A percentile compares a stretch with the other conserved stretches of the same genome.
phyloP scores from a whole-genome alignment of 306 rosid species.

The Acacia confusa region DNA sequence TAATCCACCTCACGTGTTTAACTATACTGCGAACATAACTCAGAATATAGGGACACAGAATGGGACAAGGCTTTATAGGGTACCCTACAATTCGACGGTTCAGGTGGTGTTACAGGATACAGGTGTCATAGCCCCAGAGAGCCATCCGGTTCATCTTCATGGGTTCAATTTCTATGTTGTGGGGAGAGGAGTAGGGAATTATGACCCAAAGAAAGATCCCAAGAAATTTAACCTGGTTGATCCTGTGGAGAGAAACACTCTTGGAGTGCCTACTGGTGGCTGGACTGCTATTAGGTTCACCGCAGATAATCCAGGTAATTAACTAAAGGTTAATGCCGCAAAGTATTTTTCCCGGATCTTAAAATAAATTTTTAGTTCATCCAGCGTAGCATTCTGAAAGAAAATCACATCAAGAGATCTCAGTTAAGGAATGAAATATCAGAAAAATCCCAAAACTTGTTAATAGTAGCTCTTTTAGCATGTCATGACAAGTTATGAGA shows the following conservation, averaged over 20 bases:
- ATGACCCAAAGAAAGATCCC: not conserved
- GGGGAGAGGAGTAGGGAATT: not conserved
- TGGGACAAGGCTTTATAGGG: not conserved
- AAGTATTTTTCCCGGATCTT: too few relatives aligned
- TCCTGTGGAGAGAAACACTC: not conserved
- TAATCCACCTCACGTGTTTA: not conserved
- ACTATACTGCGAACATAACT: not conserved
- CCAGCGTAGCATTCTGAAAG: too few relatives aligned
- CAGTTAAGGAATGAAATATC: too few relatives aligned
- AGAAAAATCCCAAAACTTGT: too few relatives aligned
- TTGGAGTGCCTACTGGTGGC: not conserved
- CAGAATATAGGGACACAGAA: not conserved
- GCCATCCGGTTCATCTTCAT: not conserved
- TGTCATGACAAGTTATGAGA: too few relatives aligned
- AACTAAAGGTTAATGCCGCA: too few relatives aligned
- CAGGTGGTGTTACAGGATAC: not conserved
- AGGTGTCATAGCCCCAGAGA: not conserved
- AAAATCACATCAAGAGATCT: too few relatives aligned
- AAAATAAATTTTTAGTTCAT: too few relatives aligned
- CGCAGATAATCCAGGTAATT: not conserved
- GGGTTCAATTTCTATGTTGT: not conserved
- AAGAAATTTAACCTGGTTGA: not conserved
- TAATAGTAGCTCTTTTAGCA: too few relatives aligned
- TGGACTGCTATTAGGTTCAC: not conserved
- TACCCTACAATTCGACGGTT: not conserved